Base-by-base conservation (phyloP, 768 basidiomycete genomes). In the Rhizopogon salebrosus region DNA sequence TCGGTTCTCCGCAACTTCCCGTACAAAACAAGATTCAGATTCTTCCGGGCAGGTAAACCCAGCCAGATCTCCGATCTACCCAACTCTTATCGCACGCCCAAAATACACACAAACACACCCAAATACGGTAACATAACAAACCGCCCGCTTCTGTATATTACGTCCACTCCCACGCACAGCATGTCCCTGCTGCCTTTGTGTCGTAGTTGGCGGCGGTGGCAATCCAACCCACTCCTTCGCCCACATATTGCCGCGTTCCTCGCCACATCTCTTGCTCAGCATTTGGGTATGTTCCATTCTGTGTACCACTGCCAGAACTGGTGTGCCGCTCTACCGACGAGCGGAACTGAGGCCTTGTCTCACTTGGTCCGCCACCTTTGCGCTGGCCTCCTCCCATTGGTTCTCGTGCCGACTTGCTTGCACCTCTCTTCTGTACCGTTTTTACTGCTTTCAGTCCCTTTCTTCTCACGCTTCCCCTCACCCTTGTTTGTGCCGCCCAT, bases 81-180 rank as follows among this genome's bases (percentile, higher is more conserved):
- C n/a, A n/a, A n/a, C n/a, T 48, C 55, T 57, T 58, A 58, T 58
- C 57, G 57, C 55, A 41, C 48, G 36, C 22, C 45, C 51, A 42
- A 46, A 2, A 41, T 24, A 59, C 52, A 53, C 8, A 68, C n/a
- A 45, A 3, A 18, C 20, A 46, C 10, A 57, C 22, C 31, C 57
- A 66, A 65, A 70, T 43, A 46, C 26, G 10, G 57, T 62, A 65
- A 63, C 64, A 64, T 58, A 63, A 63, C 63, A 49, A 58, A 20
- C 6, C 29, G 35, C 13, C 16, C 24, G 39, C 39, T 40, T 40
- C 31, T 20, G 27, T 58, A 54, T 23, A 57, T 70, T 68, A 68
- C 66, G 66, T 68, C 59, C 64, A 66, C 40, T 65, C 64, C 54
- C 67, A 70, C 68, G 66, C 68, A 70, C 66, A 61, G 67, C 66